A percentile compares a stretch with the other conserved stretches of the same genome.
Evolutionary conservation across 768 basidiomycete species (phyloP).

Genomic region (Dendrothele bispora): DNA sequence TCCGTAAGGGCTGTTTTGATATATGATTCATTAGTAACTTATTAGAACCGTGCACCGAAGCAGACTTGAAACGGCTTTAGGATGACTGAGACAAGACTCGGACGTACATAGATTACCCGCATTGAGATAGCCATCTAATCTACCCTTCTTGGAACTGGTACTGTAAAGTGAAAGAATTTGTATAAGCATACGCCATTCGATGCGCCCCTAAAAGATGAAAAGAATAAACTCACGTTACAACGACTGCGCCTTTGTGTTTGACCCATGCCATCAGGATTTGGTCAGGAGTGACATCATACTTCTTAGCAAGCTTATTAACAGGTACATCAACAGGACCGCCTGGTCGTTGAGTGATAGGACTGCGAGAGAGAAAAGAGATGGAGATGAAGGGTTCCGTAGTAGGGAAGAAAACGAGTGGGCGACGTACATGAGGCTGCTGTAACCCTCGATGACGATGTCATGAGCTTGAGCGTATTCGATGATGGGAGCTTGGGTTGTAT

Average conservation of each 20-base stretch:
- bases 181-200: no score
- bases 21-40: no score
- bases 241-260: constrained; percentile 64
- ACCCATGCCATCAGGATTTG: constrained; percentile 76
- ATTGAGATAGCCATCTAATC: no score
- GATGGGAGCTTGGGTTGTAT: constrained; percentile 48
- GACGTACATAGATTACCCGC: no score
- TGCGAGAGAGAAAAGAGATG: not conserved
- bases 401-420: no score
- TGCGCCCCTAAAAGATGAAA: no score
- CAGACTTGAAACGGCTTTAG: no score
- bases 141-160: not conserved
- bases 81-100: no score
- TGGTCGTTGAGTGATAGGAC: constrained; percentile 4
- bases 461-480: constrained; percentile 58
- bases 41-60: no score
- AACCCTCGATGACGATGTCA: constrained; percentile 70
- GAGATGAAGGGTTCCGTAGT: not conserved
- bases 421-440: constrained; percentile 64
- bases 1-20: no score
- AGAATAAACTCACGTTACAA: constrained; percentile 52
- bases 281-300: constrained; percentile 53
- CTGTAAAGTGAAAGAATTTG: no score
- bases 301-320: constrained; percentile 49
- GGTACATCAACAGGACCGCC: constrained; percentile 68